Evolutionary conservation across 2,329 filamentous ascomycete species (phyloP).

Genomic region (Calonectria crousiana): DNA sequence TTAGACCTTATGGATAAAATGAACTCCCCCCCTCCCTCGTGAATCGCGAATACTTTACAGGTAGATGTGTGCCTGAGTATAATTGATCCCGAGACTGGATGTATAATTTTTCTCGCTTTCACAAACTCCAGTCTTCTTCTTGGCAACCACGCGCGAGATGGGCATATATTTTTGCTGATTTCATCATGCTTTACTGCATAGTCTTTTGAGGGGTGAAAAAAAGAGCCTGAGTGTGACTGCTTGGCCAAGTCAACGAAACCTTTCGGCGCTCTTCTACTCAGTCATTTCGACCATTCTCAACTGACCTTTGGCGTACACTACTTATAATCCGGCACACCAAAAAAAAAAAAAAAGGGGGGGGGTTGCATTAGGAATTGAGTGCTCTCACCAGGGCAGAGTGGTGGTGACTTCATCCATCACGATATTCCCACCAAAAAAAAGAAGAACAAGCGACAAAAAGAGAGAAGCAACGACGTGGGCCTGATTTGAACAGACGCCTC

Average conservation of each 20-base stretch:
- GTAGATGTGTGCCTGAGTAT: background rate
- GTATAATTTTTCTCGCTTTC: background rate
- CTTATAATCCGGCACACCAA: background rate
- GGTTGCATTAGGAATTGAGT: background rate
- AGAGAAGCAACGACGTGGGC: background rate
- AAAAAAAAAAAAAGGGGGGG: background rate
- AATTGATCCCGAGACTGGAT: background rate
- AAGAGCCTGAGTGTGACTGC: background rate
- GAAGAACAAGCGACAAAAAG: background rate
- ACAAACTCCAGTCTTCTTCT: background rate
- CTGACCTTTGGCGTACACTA: background rate
- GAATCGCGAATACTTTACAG: background rate
- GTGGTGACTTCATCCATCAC: background rate
- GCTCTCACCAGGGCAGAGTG: background rate
- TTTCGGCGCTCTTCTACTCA: background rate
- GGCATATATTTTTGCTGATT: background rate
- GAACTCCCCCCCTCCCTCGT: background rate
- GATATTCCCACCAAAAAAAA: background rate
- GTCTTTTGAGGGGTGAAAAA: background rate
- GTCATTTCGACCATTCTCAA: background rate
- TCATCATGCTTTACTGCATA: background rate
- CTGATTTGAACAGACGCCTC: slow-evolving; percentile 7
- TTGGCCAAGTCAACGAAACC: background rate
- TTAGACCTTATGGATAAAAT: too few species aligned
- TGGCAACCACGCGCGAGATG: background rate